Base-by-base conservation (phyloP, 1,284 basidiomycete species). In the Moniliophthora roreri region DNA sequence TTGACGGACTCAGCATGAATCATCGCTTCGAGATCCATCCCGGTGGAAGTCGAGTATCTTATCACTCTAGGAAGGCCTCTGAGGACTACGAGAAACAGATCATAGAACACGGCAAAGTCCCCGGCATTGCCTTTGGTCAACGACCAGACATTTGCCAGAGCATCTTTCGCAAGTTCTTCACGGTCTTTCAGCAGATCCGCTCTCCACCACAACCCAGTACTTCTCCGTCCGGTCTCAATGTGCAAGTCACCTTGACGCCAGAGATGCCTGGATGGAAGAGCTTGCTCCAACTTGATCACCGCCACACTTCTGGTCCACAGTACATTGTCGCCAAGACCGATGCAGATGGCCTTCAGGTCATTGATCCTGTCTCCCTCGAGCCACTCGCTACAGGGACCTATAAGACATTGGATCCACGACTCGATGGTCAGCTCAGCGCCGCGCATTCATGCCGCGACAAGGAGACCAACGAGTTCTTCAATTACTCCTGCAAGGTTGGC, bases 401-500 rank as follows among this genome's bases (percentile, higher is more conserved):
- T 58, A 37, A 53, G 0, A 45, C 51, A 3, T 56, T 73, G 16
- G 64, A 71, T 40, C 63, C 66, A 2, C 62, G 64, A 10, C 68
- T 74, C 15, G 63, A 63, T 2, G 73, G 73, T 2, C 48, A 4
- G n/a, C 24, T 73, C 8, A 65, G 67, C 47, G 68, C 67, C 4
- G 68, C 73, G 13, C 71, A 74, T 47, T 64, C 69, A 23, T 73
- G 72, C 50, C 65, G 62, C 18, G 73, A 73, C 47, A 58, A 64
- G 1, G 58, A 62, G 36, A 66, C 65, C 0, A 64, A 68, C 23
- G 73, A 72, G 23, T 41, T 73, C 38, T 72, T 63, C 54, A 73
- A 74, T 53, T 74, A 66, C 50, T 62, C 66, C 34, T 59, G 63
- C 28, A 44, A 66, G 18, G 49, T 73, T 23, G 62, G 58, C 16